Conservation (phyloP, 108 stramenopile genomes). For the Stephanodiscus triporus region DNA sequence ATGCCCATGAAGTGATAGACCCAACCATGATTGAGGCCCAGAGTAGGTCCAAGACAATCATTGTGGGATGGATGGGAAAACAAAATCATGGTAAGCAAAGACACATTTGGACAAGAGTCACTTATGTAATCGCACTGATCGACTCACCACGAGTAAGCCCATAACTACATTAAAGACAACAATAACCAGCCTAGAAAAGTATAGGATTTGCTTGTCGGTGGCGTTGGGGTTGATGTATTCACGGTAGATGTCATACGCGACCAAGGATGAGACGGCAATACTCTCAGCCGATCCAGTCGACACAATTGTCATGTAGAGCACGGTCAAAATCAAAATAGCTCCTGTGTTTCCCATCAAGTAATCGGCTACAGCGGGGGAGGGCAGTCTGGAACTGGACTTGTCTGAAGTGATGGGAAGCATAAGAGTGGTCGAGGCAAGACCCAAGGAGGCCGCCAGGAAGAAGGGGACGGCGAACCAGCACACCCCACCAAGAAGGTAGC, state of each 20-base stretch:
- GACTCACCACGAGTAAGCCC: constrained; percentile 65
- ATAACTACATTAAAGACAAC: constrained; percentile 82
- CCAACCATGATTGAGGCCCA: constrained; percentile 89
- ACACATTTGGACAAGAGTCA: neutral
- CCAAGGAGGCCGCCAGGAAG: too few relatives aligned
- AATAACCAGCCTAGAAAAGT: constrained; percentile 74
- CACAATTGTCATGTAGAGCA: constrained; percentile 97
- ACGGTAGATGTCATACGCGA: constrained; percentile 92
- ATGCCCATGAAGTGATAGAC: constrained; percentile 95
- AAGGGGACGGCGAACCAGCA: too few relatives aligned
- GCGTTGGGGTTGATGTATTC: constrained; percentile 91
- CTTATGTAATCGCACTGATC: neutral
- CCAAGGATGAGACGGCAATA: constrained; percentile 90
- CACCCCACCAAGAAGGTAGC: too few relatives aligned
- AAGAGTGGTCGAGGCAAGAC: too few relatives aligned
- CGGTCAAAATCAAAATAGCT: constrained; percentile 75
- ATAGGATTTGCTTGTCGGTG: constrained; percentile 85
- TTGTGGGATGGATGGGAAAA: neutral
- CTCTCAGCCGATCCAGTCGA: constrained; percentile 91
- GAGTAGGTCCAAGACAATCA: constrained; percentile 38
- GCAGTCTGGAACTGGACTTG: too few relatives aligned
- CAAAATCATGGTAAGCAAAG: too few relatives aligned
- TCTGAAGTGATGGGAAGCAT: too few relatives aligned
- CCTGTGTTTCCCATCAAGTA: too few relatives aligned
- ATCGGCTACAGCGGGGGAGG: too few relatives aligned